A percentile compares a stretch with the other conserved stretches of the same genome.
Evolutionary conservation across 768 basidiomycete species (phyloP).

Genomic region (Mycena amicta): DNA sequence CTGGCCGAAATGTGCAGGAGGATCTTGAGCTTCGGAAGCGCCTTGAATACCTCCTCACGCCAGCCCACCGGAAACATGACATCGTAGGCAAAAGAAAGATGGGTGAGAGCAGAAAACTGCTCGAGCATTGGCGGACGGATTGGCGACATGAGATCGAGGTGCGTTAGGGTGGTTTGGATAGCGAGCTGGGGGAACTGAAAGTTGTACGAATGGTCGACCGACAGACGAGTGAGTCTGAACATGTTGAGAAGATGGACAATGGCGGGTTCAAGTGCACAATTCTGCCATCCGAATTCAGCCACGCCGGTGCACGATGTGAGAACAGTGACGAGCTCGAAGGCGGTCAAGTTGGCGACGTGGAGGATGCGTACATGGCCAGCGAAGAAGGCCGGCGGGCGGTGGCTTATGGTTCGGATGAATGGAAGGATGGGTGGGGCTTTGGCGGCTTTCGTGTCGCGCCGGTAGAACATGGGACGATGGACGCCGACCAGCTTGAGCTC

Average conservation of each 20-base stretch:
- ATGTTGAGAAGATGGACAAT: background rate
- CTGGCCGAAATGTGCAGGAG: conserved; percentile 10
- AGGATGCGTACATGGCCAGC: conserved; percentile 13
- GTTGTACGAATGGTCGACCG: conserved; percentile 13
- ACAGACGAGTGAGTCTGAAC: conserved; percentile 13
- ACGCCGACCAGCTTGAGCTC: background rate
- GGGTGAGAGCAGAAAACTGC: conserved; percentile 10
- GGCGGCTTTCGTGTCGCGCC: background rate
- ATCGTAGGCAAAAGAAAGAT: conserved; percentile 1
- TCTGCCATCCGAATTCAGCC: conserved; percentile 15
- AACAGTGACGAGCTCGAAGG: conserved; percentile 10
- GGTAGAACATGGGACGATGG: background rate
- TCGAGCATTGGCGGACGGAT: background rate
- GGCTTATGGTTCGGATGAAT: conserved; percentile 14
- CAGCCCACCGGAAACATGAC: background rate
- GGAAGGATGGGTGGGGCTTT: background rate
- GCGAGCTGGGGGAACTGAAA: background rate
- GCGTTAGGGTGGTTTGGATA: conserved; percentile 1
- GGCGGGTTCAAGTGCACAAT: background rate
- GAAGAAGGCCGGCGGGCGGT: conserved; percentile 8
- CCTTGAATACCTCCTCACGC: background rate
- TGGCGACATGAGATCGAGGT: conserved; percentile 3
- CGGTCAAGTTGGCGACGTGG: conserved; percentile 7
- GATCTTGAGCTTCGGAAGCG: conserved; percentile 8
- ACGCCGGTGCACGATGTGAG: conserved; percentile 12